Percentiles rank a stretch among this genome's conserved stretches.
Evolutionary conservation across 2,329 filamentous ascomycete species (phyloP).

Genomic region (Hirsutella thompsonii): DNA sequence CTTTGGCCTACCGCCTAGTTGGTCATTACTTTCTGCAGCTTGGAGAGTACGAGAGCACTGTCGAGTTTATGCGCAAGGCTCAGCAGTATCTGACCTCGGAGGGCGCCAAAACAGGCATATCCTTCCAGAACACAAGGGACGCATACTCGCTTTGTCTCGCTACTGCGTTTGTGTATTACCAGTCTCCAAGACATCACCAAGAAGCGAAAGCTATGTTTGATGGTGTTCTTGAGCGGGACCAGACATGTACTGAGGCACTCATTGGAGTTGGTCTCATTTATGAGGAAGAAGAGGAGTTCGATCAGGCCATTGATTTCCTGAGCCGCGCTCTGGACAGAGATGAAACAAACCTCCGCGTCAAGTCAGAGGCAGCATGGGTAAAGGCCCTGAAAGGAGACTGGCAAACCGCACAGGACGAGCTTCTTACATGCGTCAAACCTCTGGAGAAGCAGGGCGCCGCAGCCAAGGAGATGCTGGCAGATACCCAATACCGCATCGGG

Average conservation of each 20-base stretch:
- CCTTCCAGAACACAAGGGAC: slow-evolving; percentile 58
- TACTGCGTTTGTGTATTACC: slow-evolving; percentile 81
- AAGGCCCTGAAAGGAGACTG: slow-evolving; percentile 73
- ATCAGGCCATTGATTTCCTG: slow-evolving; percentile 69
- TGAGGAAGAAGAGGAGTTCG: slow-evolving; percentile 84
- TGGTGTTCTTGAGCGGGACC: slow-evolving; percentile 61
- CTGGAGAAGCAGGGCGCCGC: slow-evolving; percentile 46
- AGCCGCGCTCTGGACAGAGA: slow-evolving; percentile 64
- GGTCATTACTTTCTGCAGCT: slow-evolving; percentile 72
- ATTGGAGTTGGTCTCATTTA: slow-evolving; percentile 86
- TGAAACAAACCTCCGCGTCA: slow-evolving; percentile 61
- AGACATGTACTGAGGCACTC: slow-evolving; percentile 65
- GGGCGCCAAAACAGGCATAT: slow-evolving; percentile 52
- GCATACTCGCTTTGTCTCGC: slow-evolving; percentile 65
- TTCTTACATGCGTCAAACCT: slow-evolving; percentile 56
- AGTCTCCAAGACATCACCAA: slow-evolving; percentile 76
- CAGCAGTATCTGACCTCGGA: slow-evolving; percentile 47
- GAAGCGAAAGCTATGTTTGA: slow-evolving; percentile 85
- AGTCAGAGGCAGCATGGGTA: slow-evolving; percentile 85
- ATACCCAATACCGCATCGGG: slow-evolving; percentile 78
- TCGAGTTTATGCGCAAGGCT: slow-evolving; percentile 68
- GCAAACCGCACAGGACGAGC: slow-evolving; percentile 49
- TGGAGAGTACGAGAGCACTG: slow-evolving; percentile 73
- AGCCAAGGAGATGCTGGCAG: slow-evolving; percentile 60
- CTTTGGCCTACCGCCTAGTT: slow-evolving; percentile 73